phyloP scores from a whole-genome alignment of 305 asterid species.

The Fraxinus angustifolia region DNA sequence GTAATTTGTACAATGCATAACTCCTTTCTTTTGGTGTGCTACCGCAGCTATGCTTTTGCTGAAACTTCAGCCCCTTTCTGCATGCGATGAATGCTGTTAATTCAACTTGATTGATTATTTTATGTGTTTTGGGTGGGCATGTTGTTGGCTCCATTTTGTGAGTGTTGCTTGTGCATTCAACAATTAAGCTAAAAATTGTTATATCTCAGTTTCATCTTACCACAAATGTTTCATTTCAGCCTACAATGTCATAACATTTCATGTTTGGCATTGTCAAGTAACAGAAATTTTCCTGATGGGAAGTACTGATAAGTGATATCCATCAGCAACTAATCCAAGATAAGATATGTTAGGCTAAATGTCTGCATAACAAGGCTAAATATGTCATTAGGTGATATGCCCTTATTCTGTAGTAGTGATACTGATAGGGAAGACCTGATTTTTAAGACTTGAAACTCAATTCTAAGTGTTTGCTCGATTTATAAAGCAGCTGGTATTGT shows the following conservation, averaged over 20 bases:
- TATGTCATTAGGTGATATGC: neutral
- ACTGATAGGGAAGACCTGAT: neutral
- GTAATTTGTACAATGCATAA: neutral
- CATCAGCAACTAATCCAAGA: slow-evolving; percentile 9
- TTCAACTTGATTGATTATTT: slow-evolving; percentile 2
- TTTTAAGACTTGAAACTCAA: slow-evolving; percentile 8
- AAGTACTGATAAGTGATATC: neutral
- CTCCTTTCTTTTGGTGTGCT: slow-evolving; percentile 2
- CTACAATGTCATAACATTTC: neutral
- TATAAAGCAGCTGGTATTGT: neutral
- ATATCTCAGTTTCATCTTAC: neutral
- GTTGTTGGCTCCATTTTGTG: neutral
- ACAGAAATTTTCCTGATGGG: neutral
- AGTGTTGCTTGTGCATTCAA: neutral
- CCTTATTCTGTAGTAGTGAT: neutral
- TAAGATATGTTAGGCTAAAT: neutral
- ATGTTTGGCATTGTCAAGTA: neutral
- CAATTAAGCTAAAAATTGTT: neutral
- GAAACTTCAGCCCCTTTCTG: slow-evolving; percentile 12
- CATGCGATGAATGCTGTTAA: neutral
- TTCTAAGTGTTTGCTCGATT: neutral
- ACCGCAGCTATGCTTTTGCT: neutral
- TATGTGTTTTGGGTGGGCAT: neutral
- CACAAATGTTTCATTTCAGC: neutral
- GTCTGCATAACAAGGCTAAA: neutral